A percentile compares a stretch with the other conserved stretches of the same genome.
Conservation (phyloP, 345 rosid species). For the Bruguiera sexangula region DNA sequence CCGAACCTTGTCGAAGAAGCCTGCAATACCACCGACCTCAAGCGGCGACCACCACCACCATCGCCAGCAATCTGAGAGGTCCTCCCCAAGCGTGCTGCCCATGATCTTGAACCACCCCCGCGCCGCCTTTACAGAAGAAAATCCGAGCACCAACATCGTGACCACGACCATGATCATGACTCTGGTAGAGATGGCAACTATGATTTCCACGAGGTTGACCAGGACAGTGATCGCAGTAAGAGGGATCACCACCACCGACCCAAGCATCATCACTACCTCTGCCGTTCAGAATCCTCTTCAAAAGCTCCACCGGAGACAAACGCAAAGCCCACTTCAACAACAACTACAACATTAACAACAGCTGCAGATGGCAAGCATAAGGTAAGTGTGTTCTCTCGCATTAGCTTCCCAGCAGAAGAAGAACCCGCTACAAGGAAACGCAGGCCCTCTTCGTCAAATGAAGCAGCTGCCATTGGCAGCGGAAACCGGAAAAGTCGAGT, state of each 20-base stretch:
- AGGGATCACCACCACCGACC: slow-evolving; percentile 7
- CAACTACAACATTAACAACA: slow-evolving; percentile 24
- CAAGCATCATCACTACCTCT: slow-evolving; percentile 17
- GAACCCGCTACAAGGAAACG: slow-evolving; percentile 55
- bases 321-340: slow-evolving; percentile 31
- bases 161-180: slow-evolving; percentile 35
- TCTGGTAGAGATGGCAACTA: slow-evolving; percentile 24
- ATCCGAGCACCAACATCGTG: slow-evolving; percentile 39
- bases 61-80: slow-evolving; percentile 49
- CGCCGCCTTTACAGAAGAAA: slow-evolving; percentile 54
- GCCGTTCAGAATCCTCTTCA: slow-evolving; percentile 30
- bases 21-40: slow-evolving; percentile 33
- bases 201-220: slow-evolving; percentile 25
- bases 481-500: neutral
- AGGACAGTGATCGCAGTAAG: neutral
- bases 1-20: slow-evolving; percentile 28
- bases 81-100: slow-evolving; percentile 40
- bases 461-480: slow-evolving; percentile 9
- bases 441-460: slow-evolving; percentile 37
- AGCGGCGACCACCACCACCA: slow-evolving; percentile 28
- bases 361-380: slow-evolving; percentile 40
- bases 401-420: slow-evolving; percentile 65
- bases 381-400: slow-evolving; percentile 81
- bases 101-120: slow-evolving; percentile 36
- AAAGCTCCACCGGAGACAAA: slow-evolving; percentile 29